Evolutionary conservation across 1,284 basidiomycete species (phyloP), one percentile per base, ranked within the genome.

Genomic region (Trichosporon ovoides): DNA sequence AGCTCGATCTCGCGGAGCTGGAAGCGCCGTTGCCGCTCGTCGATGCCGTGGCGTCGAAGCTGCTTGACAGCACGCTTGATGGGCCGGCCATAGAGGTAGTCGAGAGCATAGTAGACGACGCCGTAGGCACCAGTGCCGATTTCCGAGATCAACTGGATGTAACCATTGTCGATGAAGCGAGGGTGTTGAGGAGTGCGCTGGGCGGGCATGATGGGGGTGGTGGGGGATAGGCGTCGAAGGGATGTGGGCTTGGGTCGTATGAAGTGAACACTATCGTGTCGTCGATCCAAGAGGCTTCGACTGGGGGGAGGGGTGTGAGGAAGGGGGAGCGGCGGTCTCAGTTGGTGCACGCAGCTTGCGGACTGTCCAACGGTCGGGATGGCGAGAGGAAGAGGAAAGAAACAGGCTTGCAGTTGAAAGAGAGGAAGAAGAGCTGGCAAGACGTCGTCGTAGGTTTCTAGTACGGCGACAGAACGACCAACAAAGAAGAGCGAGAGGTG

Each of bases 51-150:
- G 63, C 83, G 83, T 65, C 80, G 77, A 53, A 87, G 77, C 77
- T 91, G 95, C 80, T 98, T 98, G 77, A 98, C 91, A 50, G 95
- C 95, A 84, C 91, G 72, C 57, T 70, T 70, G 18, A 69, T 59
- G 18, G 61, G 61, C 82, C 84, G 68, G 80, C 81, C 57, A 74
- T 56, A 82, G 80, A 57, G 80, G 52, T 69, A 55, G 61, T 89
- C 88, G 63, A 89, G 79, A 36, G 88, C 93, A 63, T 87, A 87
- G 79, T 96, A 97, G 52, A 97, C 94, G 68, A 95, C 87, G 61
- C 95, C 95, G 75, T 97, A 98, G 28, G 93, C 93, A 50, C 95
- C 95, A 54, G 91, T 86, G 55, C 95, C 95, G 57, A 98, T 85
- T 58, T 96, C 84, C 69, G 89, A 85, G 68, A 91, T 84, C 67